Evolutionary conservation across 1,284 basidiomycete genomes (phyloP), one percentile per base, ranked within the genome.

Genomic region (Anthracocystis setariae): DNA sequence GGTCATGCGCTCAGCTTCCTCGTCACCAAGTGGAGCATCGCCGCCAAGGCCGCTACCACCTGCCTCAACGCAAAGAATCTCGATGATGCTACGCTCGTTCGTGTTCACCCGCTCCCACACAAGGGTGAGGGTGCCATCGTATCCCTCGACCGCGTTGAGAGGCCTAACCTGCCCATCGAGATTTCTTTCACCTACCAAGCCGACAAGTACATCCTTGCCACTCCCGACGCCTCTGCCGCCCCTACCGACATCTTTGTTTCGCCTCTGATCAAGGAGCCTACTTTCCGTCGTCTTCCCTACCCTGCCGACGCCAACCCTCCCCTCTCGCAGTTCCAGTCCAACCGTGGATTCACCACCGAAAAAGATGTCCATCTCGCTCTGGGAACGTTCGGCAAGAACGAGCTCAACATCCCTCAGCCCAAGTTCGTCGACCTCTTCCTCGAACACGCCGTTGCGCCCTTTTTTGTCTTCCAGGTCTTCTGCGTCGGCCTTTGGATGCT

Each of bases 131-230:
- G 93, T 24, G 94, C 95, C 72, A 93, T 98, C 52, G 92, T 97
- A 0, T 85, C 87, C 1, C 85, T 98, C 8, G 90, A 89, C 75
- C 84, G 86, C 57, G 84, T 85, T 39, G 40, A 84, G 77, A 38
- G 64, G 21, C 53, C 70, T 43, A 60, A 74, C 46, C 56, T 77
- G 38, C 70, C 73, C 39, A 23, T 85, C 86, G 49, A 88, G 89
- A 92, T 91, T 83, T 92, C 90, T 17, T 98, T 99, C 87, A 91
- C 87, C 83, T 98, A 98, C 84, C 94, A 98, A 84, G 90, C 92
- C 54, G 95, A 99, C 85, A 94, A 92, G 47, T 98, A 97, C 83
- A 88, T 92, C 55, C 88, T 91, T 46, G 86, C 88, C 42, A 86
- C 87, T 13, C 80, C 80, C 5, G 79, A 82, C 54, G 55, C 76